These are phyloP conservation scores for Metschnikowia continentalis DNA, from an alignment of 805 yeast species.

Conservation along the genomic window DNA sequence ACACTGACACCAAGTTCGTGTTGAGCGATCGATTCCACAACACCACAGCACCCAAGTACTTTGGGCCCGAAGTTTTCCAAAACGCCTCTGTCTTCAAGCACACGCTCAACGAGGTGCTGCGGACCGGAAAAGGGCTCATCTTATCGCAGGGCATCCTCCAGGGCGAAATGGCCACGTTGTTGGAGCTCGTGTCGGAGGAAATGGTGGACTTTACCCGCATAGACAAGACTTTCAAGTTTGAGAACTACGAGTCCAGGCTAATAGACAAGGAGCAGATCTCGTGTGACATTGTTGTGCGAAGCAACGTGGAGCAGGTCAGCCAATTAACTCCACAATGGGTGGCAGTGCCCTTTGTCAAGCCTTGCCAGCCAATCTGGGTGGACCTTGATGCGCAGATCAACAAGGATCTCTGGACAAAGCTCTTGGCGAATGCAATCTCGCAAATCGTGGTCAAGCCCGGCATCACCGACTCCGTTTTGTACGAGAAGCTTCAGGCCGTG, in stretches of 20 bases:
- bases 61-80: conserved; percentile 35
- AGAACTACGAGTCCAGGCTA: conserved; percentile 71
- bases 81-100: conserved; percentile 46
- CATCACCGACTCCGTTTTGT: conserved; percentile 20
- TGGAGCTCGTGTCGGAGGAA: conserved; percentile 47
- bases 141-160: conserved; percentile 55
- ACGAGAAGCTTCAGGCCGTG: conserved; percentile 26
- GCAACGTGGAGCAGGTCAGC: conserved; percentile 8
- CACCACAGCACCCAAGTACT: conserved; percentile 36
- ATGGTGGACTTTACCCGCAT: conserved; percentile 26
- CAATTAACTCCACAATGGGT: conserved; percentile 13
- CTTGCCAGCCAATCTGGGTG: conserved; percentile 72
- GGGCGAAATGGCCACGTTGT: conserved; percentile 57
- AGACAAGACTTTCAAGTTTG: conserved; percentile 49
- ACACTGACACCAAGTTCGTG: conserved; percentile 45
- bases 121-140: conserved; percentile 49
- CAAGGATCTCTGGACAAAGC: conserved; percentile 53
- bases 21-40: conserved; percentile 51
- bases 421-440: conserved; percentile 44
- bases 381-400: conserved; percentile 61
- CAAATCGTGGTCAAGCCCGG: conserved; percentile 38
- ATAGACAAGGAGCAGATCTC: conserved; percentile 65
- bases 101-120: conserved; percentile 37
- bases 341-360: conserved; percentile 54
- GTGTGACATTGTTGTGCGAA: conserved; percentile 53